Conservation (phyloP, 306 rosid species). For the Casuarina cunninghamiana region DNA sequence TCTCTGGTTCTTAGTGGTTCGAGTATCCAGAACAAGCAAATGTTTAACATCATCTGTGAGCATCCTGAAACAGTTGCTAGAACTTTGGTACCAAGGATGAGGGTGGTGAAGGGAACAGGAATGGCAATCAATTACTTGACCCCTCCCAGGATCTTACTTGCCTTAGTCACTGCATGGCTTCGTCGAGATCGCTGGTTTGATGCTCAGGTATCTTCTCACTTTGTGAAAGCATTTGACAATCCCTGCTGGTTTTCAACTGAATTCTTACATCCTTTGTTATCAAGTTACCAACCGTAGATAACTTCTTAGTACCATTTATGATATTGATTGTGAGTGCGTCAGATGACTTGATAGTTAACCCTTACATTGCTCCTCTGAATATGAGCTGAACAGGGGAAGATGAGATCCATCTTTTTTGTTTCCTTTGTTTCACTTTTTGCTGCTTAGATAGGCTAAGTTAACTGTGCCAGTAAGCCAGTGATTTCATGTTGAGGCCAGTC, state of each 20-base stretch:
- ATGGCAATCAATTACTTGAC: conserved; percentile 88
- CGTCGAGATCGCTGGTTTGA: conserved; percentile 96
- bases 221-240: conserved; percentile 4
- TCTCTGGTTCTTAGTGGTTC: conserved; percentile 65
- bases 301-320: background rate
- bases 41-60: conserved; percentile 93
- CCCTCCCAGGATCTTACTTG: conserved; percentile 92
- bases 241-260: background rate
- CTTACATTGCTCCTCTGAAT: background rate
- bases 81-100: conserved; percentile 91
- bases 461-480: background rate
- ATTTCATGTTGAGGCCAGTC: background rate
- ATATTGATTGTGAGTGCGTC: background rate
- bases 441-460: background rate
- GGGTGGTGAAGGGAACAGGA: conserved; percentile 89
- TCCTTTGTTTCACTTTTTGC: background rate
- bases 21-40: conserved; percentile 69
- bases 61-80: conserved; percentile 97
- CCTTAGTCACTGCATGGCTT: conserved; percentile 88
- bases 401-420: background rate
- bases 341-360: background rate
- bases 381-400: background rate
- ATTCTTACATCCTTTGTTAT: background rate
- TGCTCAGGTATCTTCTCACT: conserved; percentile 54
- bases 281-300: background rate